phyloP scores from a whole-genome alignment of 345 rosid species.

The Hibiscus tridactylites region DNA sequence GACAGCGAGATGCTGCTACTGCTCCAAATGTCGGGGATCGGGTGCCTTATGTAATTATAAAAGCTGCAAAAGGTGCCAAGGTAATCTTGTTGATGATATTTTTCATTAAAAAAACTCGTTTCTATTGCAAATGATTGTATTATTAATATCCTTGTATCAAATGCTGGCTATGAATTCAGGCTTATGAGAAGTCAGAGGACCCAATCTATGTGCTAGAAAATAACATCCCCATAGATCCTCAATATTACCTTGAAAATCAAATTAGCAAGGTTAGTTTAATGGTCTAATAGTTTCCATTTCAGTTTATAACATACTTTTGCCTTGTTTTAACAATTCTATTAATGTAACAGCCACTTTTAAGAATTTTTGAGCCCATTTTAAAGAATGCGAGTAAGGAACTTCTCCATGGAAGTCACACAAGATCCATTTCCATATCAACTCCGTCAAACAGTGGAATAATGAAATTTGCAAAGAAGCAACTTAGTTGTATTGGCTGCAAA shows the following conservation, averaged over 20 bases:
- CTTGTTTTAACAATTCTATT: slow-evolving; percentile 10
- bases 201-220: slow-evolving; percentile 90
- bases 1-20: slow-evolving; percentile 95
- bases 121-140: not conserved
- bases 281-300: slow-evolving; percentile 5
- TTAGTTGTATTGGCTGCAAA: slow-evolving; percentile 87
- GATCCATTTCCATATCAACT: slow-evolving; percentile 81
- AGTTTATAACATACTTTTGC: not conserved
- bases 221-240: slow-evolving; percentile 88
- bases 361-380: slow-evolving; percentile 94
- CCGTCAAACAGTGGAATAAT: slow-evolving; percentile 92
- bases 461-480: slow-evolving; percentile 86
- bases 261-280: slow-evolving; percentile 68
- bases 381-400: slow-evolving; percentile 93
- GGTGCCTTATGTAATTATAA: slow-evolving; percentile 86
- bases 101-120: not conserved
- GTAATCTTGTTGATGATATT: slow-evolving; percentile 21
- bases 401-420: slow-evolving; percentile 85
- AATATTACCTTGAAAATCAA: slow-evolving; percentile 91
- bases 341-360: slow-evolving; percentile 69
- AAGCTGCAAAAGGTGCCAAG: slow-evolving; percentile 98
- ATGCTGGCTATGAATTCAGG: slow-evolving; percentile 34
- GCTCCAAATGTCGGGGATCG: slow-evolving; percentile 99
- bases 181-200: slow-evolving; percentile 92
- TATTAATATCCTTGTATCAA: not conserved